phyloP scores from a whole-genome alignment of 345 rosid genomes.

The Camelina neglecta region DNA sequence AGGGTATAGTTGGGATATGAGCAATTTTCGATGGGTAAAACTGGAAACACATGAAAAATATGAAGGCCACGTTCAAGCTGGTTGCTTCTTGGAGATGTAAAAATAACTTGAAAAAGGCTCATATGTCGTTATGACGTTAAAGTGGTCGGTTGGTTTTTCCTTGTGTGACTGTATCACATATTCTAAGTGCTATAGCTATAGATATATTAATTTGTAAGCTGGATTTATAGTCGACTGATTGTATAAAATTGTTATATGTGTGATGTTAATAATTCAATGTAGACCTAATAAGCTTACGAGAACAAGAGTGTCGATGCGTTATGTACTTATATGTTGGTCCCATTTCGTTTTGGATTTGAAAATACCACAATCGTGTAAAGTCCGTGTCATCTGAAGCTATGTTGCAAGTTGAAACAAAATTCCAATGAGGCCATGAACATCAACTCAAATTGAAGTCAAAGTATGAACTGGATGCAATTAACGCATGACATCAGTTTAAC shows the following conservation, averaged over 20 bases:
- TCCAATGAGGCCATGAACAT: too few relatives aligned
- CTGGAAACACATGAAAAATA: conserved; percentile 18
- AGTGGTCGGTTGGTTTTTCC: not conserved
- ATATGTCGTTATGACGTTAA: conserved; percentile 15
- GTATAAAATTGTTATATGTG: not conserved
- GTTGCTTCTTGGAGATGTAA: conserved; percentile 39
- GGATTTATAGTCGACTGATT: conserved; percentile 3
- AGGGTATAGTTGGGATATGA: conserved; percentile 29
- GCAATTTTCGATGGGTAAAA: conserved; percentile 32
- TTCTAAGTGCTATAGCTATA: not conserved
- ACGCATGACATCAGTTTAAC: too few relatives aligned
- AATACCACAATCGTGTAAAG: not conserved
- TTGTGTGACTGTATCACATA: conserved; percentile 14
- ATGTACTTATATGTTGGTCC: not conserved
- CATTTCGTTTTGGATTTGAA: not conserved
- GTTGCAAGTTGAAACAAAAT: too few relatives aligned
- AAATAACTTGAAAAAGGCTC: not conserved
- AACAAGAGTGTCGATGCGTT: not conserved
- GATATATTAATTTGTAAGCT: not conserved
- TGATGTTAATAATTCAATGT: conserved; percentile 1
- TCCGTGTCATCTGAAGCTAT: too few relatives aligned
- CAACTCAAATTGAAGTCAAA: too few relatives aligned
- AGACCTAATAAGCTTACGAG: not conserved
- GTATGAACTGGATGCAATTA: too few relatives aligned
- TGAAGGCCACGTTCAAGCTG: conserved; percentile 42